phyloP scores from a whole-genome alignment of 257 asterid species.

The Anisodus acutangulus region DNA sequence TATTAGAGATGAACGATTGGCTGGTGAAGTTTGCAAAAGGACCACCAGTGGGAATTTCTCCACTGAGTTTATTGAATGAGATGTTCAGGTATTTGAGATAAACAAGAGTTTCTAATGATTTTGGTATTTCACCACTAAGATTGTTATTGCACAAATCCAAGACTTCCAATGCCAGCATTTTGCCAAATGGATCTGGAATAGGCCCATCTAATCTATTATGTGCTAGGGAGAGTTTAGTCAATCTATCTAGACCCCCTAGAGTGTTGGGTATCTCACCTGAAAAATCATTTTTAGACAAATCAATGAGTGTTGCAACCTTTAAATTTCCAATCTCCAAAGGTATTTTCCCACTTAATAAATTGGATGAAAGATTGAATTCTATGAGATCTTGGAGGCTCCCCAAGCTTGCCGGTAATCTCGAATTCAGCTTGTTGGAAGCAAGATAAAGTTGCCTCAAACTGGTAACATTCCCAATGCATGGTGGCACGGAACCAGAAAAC shows the following conservation, averaged over 20 bases:
- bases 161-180: background rate
- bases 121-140: conserved; percentile 20
- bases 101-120: background rate
- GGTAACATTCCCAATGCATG: background rate
- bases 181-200: conserved; percentile 13
- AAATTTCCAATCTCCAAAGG: background rate
- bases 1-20: background rate
- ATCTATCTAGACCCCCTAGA: background rate
- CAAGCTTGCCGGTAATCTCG: background rate
- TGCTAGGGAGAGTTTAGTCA: background rate
- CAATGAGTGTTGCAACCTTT: background rate
- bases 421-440: background rate
- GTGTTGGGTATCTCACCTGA: conserved; percentile 4
- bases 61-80: conserved; percentile 23
- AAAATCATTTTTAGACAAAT: background rate
- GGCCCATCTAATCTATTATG: background rate
- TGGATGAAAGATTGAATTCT: background rate
- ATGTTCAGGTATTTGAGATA: background rate
- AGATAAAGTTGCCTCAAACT: background rate
- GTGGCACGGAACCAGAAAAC: background rate
- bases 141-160: conserved; percentile 6
- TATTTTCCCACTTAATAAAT: background rate
- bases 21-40: background rate
- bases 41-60: background rate
- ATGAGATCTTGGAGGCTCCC: background rate